Conservation (phyloP, 371 early-diverging fungal species). For the Dichotomocladium elegans region DNA sequence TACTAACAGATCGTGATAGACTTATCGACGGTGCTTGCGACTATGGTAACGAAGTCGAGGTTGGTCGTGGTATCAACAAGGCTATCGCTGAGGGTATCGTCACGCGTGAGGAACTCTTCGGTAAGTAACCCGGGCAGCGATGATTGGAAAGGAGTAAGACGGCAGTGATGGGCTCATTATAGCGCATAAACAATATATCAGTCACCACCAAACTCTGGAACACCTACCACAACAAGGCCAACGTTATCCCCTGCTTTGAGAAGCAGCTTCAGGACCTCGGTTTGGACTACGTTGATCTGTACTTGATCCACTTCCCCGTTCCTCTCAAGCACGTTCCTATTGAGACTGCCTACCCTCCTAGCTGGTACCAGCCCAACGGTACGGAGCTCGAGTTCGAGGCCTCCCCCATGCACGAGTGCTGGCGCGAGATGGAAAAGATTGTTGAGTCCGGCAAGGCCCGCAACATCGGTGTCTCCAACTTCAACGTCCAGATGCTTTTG, state of each 20-base stretch:
- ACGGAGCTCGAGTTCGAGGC: conserved; percentile 9
- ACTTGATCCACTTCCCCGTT: conserved; percentile 32
- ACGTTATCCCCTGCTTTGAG: conserved; percentile 46
- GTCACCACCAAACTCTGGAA: conserved; percentile 77
- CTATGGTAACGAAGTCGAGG: conserved; percentile 67
- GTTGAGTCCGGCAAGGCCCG: conserved; percentile 22
- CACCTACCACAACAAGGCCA: conserved; percentile 42
- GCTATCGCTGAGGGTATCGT: conserved; percentile 54
- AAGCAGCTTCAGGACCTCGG: conserved; percentile 45
- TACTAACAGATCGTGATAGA: no score
- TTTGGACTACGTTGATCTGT: conserved; percentile 63
- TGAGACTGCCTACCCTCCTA: conserved; percentile 9
- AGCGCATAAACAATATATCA: conserved; percentile 29
- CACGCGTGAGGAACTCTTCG: conserved; percentile 54
- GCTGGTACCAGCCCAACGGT: conserved; percentile 14
- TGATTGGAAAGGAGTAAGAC: not conserved
- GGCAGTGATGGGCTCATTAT: not conserved
- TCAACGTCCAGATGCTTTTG: conserved; percentile 29
- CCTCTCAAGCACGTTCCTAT: conserved; percentile 17
- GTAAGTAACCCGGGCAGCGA: conserved; percentile 13
- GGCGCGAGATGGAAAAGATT: conserved; percentile 29
- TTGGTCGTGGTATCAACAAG: conserved; percentile 57
- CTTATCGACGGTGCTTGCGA: conserved; percentile 40
- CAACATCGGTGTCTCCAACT: conserved; percentile 66
- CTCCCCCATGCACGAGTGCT: conserved; percentile 24